phyloP scores from a whole-genome alignment of 2,329 filamentous ascomycete genomes.

The Aureobasidium sp. region DNA sequence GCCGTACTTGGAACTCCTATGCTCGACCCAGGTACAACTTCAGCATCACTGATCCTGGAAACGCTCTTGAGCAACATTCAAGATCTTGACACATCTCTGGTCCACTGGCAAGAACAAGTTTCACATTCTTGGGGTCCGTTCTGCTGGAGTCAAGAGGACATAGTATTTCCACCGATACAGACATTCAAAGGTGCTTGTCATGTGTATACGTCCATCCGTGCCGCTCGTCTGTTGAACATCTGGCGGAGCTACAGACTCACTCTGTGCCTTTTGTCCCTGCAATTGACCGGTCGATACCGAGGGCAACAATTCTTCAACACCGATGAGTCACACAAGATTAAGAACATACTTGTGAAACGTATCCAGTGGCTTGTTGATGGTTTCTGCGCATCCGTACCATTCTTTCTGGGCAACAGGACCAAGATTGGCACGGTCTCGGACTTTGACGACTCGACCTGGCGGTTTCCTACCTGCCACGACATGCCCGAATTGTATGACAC shows the following conservation, averaged over 20 bases:
- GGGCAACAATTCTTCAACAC: background rate
- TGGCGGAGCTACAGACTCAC: constrained; percentile 1
- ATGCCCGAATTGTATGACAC: background rate
- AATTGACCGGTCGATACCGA: background rate
- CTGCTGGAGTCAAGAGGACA: background rate
- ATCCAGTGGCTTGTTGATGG: background rate
- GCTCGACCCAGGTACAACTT: background rate
- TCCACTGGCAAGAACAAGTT: background rate
- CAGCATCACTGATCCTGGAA: background rate
- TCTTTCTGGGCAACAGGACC: background rate
- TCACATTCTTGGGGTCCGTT: background rate
- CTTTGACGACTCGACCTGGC: background rate
- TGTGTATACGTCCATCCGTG: background rate
- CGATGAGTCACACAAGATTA: background rate
- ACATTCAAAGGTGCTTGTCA: background rate
- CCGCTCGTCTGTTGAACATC: background rate
- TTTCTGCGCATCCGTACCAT: background rate
- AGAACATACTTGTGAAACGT: background rate
- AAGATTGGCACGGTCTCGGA: background rate
- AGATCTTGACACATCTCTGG: background rate
- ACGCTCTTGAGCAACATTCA: background rate
- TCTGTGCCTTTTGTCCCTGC: background rate
- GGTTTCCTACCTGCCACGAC: background rate
- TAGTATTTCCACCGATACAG: background rate
- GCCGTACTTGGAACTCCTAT: background rate